These are phyloP conservation scores for Scenedesmus sp. DNA, from an alignment of 163 green algal genomes.

Conservation along the genomic window DNA sequence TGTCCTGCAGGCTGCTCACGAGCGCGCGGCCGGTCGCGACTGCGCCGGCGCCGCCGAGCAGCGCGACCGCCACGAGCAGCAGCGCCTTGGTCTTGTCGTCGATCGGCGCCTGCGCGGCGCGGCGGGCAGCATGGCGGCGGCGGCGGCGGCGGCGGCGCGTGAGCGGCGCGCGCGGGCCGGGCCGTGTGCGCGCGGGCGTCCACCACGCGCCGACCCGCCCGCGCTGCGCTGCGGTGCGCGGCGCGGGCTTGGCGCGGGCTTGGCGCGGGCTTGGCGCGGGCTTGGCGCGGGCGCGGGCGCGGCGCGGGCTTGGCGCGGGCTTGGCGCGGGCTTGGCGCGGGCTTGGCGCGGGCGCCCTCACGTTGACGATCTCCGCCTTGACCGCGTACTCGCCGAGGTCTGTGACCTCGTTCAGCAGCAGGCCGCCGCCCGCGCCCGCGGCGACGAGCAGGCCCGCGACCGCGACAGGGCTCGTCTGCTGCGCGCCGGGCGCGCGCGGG, in stretches of 20 bases:
- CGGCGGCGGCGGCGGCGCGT: too few species aligned
- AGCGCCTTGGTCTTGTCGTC: slow-evolving; percentile 47
- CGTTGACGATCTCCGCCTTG: slow-evolving; percentile 36
- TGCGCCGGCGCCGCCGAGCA: slow-evolving; percentile 25
- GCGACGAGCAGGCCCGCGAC: slow-evolving; percentile 70
- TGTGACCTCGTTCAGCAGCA: slow-evolving; percentile 67
- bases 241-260: too few species aligned
- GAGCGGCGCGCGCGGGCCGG: too few species aligned
- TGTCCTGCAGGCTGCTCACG: slow-evolving; percentile 5
- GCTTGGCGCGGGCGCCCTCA: too few species aligned
- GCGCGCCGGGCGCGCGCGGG: slow-evolving; percentile 47
- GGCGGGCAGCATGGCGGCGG: background rate
- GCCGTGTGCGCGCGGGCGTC: too few species aligned
- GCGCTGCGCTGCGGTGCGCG: too few species aligned
- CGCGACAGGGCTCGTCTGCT: slow-evolving; percentile 71
- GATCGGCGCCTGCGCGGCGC: slow-evolving; percentile 30
- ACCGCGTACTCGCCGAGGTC: slow-evolving; percentile 56
- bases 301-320: too few species aligned
- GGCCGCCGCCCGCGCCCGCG: slow-evolving; percentile 65
- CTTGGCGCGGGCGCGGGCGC: too few species aligned
- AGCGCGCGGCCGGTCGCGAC: slow-evolving; percentile 13
- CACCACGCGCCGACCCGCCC: too few species aligned
- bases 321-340: too few species aligned
- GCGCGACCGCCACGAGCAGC: slow-evolving; percentile 33
- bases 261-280: too few species aligned